These are phyloP conservation scores for Barnettozyma vustinii DNA, from an alignment of 805 yeast genomes.

Conservation along the genomic window DNA sequence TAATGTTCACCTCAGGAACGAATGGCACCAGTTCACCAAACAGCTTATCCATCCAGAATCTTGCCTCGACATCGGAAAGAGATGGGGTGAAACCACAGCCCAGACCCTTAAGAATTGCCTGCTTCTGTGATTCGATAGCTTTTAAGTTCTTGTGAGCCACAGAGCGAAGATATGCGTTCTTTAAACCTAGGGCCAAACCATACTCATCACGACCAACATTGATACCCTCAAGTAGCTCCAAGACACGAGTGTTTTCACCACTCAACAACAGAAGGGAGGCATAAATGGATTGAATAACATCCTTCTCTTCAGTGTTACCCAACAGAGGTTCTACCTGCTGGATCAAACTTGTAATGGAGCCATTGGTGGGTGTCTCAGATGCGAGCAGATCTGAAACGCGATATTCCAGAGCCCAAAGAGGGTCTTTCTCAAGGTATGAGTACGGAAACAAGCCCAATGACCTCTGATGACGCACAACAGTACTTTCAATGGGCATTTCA, in stretches of 20 bases:
- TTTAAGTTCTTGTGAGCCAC: conserved; percentile 1
- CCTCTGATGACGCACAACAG: background rate
- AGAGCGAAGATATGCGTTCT: conserved; percentile 10
- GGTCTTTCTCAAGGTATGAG: background rate
- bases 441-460: background rate
- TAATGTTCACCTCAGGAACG: background rate
- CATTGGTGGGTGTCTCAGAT: background rate
- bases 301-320: background rate
- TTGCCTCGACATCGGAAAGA: conserved; percentile 18
- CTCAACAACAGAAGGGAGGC: background rate
- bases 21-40: conserved; percentile 8
- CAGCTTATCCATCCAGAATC: conserved; percentile 15
- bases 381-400: background rate
- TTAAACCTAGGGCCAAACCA: conserved; percentile 10
- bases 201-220: background rate
- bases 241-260: background rate
- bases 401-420: background rate
- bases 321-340: background rate
- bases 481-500: background rate
- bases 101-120: conserved; percentile 11
- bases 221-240: background rate
- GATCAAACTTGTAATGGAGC: background rate
- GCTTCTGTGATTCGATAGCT: conserved; percentile 1
- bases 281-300: background rate
- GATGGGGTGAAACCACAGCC: conserved; percentile 14